phyloP scores from a whole-genome alignment of 1,284 basidiomycete species.

The Melampsora abietis-canadensis region DNA sequence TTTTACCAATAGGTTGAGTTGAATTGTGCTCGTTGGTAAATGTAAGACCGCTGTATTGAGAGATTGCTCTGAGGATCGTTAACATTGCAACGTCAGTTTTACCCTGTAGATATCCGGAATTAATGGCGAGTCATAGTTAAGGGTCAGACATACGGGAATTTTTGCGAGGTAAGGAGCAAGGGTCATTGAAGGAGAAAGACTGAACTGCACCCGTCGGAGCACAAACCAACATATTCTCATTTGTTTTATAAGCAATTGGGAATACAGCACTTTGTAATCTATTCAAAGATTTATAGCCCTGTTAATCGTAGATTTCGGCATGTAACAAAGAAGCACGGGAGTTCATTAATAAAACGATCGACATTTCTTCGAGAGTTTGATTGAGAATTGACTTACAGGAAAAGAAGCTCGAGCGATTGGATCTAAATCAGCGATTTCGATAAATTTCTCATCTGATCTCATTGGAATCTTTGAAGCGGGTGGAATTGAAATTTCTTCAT shows the following conservation, averaged over 20 bases:
- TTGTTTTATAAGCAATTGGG: slow-evolving; percentile 85
- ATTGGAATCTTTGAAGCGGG: slow-evolving; percentile 52
- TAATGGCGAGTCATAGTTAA: not conserved
- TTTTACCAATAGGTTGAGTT: slow-evolving; percentile 62
- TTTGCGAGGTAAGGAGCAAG: not conserved
- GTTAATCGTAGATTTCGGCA: too few species aligned
- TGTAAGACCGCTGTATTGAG: slow-evolving; percentile 66
- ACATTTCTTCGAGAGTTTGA: not conserved
- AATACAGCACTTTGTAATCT: slow-evolving; percentile 94
- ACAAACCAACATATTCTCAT: slow-evolving; percentile 95
- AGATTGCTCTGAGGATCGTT: slow-evolving; percentile 80
- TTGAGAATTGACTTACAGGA: slow-evolving; percentile 36
- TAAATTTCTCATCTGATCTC: slow-evolving; percentile 50
- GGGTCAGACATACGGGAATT: not conserved
- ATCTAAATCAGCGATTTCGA: slow-evolving; percentile 52
- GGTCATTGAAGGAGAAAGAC: slow-evolving; percentile 52
- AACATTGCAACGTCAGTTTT: slow-evolving; percentile 99
- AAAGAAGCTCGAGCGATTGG: slow-evolving; percentile 51
- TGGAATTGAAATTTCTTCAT: slow-evolving; percentile 53
- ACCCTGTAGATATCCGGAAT: slow-evolving; percentile 57
- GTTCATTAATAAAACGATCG: not conserved
- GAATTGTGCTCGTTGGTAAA: slow-evolving; percentile 63
- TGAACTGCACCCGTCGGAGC: slow-evolving; percentile 93
- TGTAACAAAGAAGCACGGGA: not conserved
- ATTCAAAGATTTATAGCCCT: slow-evolving; percentile 81